Percentiles rank a stretch among this genome's conserved stretches.
Evolutionary conservation across 495 filamentous ascomycete species (phyloP).

Genomic region (Xylaria curta): DNA sequence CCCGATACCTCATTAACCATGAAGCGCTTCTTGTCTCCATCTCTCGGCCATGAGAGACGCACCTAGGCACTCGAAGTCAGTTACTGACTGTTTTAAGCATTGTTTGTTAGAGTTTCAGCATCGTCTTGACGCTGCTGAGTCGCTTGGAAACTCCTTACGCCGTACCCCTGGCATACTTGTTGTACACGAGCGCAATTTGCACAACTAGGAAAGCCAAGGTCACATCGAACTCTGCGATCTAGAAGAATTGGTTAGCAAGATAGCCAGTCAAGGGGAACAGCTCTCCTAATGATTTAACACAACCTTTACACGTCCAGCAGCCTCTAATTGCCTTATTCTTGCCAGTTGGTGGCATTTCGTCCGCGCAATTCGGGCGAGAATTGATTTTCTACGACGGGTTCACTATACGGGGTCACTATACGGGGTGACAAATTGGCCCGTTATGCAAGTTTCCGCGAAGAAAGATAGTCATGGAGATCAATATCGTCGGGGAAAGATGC

Average conservation of each 20-base stretch:
- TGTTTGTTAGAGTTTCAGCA: background rate
- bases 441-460: background rate
- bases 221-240: conserved; percentile 38
- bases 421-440: background rate
- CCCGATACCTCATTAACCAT: conserved; percentile 28
- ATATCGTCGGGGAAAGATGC: conserved; percentile 17
- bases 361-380: background rate
- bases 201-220: conserved; percentile 32
- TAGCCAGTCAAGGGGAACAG: background rate
- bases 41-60: conserved; percentile 43
- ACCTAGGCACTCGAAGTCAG: conserved; percentile 5
- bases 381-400: background rate
- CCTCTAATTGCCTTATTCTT: conserved; percentile 22
- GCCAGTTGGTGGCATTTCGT: conserved; percentile 10
- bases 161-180: conserved; percentile 28
- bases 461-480: background rate
- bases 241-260: background rate
- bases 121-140: background rate
- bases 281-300: background rate
- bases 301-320: conserved; percentile 41
- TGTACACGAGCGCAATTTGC: conserved; percentile 33
- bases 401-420: background rate
- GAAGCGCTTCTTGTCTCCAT: conserved; percentile 36
- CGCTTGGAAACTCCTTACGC: background rate
- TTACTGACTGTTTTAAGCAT: background rate